Evolutionary conservation across 106 monocot species (phyloP).

Genomic region (Acorus gramineus): DNA sequence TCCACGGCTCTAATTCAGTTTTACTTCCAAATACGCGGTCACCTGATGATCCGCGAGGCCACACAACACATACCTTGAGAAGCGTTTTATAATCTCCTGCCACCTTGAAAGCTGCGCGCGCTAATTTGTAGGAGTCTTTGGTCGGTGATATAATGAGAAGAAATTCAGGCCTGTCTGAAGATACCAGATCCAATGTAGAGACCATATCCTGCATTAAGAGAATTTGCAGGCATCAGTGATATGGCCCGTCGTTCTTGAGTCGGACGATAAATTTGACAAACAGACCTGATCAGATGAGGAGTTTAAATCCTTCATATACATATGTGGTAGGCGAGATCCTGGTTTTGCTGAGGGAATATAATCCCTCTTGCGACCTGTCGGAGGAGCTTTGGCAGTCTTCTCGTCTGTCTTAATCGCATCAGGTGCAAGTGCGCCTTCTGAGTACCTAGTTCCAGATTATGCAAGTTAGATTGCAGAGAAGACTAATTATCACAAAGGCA

Average conservation of each 20-base stretch:
- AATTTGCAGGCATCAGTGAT: too few species aligned
- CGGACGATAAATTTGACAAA: too few species aligned
- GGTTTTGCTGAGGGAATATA: constrained; percentile 57
- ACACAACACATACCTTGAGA: constrained; percentile 67
- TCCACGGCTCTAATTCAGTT: constrained; percentile 29
- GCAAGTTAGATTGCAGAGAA: neutral
- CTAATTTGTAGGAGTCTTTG: constrained; percentile 66
- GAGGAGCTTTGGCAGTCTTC: constrained; percentile 9
- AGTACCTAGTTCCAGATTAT: constrained; percentile 33
- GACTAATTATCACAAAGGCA: neutral
- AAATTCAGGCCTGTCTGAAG: constrained; percentile 71
- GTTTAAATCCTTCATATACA: constrained; percentile 42
- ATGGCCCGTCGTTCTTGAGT: too few species aligned
- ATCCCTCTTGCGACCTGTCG: constrained; percentile 18
- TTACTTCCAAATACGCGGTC: constrained; percentile 15
- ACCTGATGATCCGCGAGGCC: constrained; percentile 51
- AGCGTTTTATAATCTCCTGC: constrained; percentile 30
- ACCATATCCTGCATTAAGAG: constrained; percentile 34
- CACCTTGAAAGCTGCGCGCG: constrained; percentile 31
- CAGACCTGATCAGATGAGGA: constrained; percentile 39
- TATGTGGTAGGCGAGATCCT: constrained; percentile 83
- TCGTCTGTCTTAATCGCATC: constrained; percentile 12
- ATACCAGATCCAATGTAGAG: constrained; percentile 82
- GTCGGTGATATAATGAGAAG: constrained; percentile 77
- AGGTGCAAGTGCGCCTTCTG: constrained; percentile 56